phyloP scores from a whole-genome alignment of 352 stramenopile species.

The Plasmopara viticola region DNA sequence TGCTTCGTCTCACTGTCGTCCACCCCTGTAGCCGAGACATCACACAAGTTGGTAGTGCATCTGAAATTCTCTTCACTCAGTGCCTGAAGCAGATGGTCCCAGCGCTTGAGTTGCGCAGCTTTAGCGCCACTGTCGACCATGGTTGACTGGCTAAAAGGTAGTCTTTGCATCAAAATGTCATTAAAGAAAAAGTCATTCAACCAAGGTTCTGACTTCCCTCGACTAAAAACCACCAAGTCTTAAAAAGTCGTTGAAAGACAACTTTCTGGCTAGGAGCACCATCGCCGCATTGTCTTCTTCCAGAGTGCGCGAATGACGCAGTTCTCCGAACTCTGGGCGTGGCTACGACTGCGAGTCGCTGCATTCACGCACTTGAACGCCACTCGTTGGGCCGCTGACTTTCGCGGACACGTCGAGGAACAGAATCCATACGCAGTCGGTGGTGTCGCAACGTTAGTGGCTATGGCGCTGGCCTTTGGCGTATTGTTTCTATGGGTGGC shows the following conservation, averaged over 20 bases:
- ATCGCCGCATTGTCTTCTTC: no score
- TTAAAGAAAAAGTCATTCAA: background rate
- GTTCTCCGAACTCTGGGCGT: conserved; percentile 16
- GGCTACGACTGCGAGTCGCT: conserved; percentile 9
- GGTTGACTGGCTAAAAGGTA: background rate
- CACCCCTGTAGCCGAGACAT: conserved; percentile 1
- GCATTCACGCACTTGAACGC: conserved; percentile 15
- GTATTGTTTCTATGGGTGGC: conserved; percentile 78
- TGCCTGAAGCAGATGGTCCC: conserved; percentile 52
- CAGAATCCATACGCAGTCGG: conserved; percentile 43
- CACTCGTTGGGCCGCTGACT: conserved; percentile 13
- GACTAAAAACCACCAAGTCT: no score
- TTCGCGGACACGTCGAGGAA: conserved; percentile 20
- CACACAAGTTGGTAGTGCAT: conserved; percentile 16
- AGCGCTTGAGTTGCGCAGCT: conserved; percentile 18
- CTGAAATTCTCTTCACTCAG: conserved; percentile 59
- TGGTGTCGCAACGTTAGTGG: conserved; percentile 36
- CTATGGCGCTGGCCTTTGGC: conserved; percentile 37
- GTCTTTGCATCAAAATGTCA: no score
- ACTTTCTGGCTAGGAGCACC: no score
- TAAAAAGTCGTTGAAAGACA: no score
- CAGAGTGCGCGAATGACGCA: background rate
- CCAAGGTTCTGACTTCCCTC: background rate
- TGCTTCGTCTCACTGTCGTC: conserved; percentile 25
- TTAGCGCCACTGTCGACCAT: conserved; percentile 7